Base-by-base conservation (phyloP, 371 early-diverging fungal genomes). In the Mortierella sp. region DNA sequence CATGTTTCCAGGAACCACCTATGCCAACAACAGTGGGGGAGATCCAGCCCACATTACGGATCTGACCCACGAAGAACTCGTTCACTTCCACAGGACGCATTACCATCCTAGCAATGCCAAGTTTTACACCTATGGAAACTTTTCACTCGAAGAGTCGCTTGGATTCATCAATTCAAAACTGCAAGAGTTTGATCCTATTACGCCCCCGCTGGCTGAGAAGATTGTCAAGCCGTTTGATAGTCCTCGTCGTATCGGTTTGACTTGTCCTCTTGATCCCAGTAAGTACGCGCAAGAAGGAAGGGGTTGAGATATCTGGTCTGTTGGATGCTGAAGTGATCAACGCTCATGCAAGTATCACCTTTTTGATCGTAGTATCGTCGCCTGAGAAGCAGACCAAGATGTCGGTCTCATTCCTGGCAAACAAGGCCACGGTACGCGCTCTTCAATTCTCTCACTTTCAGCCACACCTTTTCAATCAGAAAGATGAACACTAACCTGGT, bases 41-140 rank as follows among this genome's bases (percentile, higher is more conserved):
- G 96, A 98, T 62, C 98, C 98, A 9, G 80, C 81, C n/a, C 67
- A 81, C 54, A 97, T 98, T 59, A 90, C 96, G 0, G 90, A 95
- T 52, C 83, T 98, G 69, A 93, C 95, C 3, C 89, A 95, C 76
- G 87, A 91, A 49, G 86, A 92, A 61, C 83, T 98, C 18, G 82
- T 90, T 14, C 84, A 86, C 21, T 98, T 97, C 82, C 96, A 96
- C 66, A 83, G 82, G 30, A 82, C 81, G 2, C 87, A 94, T 64
- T 98, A 98, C 69, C 96, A 94, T 60, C 97, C 98, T 14, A 91
- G 90, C 72, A 96, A 97, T 73, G 91, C 95, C 8, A 88, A 88
- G 23, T 91, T 96, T 67, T 95, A 89, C 68, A 92, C 96, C 6
- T 98, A 96, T 78, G 98, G 97, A 41, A 92, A 87, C 67, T 90